phyloP scores from a whole-genome alignment of 2,329 filamentous ascomycete genomes.

The Tolypocladium amazonense region DNA sequence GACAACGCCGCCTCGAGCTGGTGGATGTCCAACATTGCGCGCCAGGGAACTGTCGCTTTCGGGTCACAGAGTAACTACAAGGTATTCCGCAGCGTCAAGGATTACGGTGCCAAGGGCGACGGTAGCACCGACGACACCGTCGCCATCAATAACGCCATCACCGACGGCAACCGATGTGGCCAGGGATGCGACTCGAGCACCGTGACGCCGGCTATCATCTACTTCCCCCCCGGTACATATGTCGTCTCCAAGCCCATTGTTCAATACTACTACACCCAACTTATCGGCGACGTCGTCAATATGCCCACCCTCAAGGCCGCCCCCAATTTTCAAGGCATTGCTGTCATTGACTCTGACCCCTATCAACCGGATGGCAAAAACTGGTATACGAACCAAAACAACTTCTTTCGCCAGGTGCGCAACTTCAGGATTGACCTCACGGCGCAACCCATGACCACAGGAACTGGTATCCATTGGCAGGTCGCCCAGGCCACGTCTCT shows the following conservation, averaged over 20 bases:
- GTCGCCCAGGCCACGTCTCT: slow-evolving; percentile 74
- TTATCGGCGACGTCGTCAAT: slow-evolving; percentile 68
- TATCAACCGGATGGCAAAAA: slow-evolving; percentile 54
- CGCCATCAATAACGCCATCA: slow-evolving; percentile 78
- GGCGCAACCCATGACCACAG: slow-evolving; percentile 45
- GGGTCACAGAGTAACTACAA: slow-evolving; percentile 41
- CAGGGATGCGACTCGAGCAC: slow-evolving; percentile 75
- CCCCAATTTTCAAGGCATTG: slow-evolving; percentile 69
- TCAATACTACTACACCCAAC: slow-evolving; percentile 87
- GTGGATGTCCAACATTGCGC: slow-evolving; percentile 62
- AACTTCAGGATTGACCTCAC: slow-evolving; percentile 75
- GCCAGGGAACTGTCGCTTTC: slow-evolving; percentile 60
- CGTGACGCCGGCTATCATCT: slow-evolving; percentile 74
- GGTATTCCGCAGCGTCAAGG: slow-evolving; percentile 67
- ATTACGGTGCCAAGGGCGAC: slow-evolving; percentile 63
- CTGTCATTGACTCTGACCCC: slow-evolving; percentile 79
- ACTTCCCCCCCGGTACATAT: slow-evolving; percentile 86
- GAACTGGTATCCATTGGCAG: slow-evolving; percentile 74
- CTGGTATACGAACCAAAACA: slow-evolving; percentile 73
- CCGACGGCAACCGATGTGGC: slow-evolving; percentile 70
- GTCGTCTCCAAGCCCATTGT: slow-evolving; percentile 68
- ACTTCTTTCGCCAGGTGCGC: slow-evolving; percentile 75
- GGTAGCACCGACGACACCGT: slow-evolving; percentile 69
- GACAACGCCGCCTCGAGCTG: slow-evolving; percentile 36
- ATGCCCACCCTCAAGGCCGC: slow-evolving; percentile 67